Conservation (phyloP, 306 rosid species). For the Lathyrus sativus region DNA sequence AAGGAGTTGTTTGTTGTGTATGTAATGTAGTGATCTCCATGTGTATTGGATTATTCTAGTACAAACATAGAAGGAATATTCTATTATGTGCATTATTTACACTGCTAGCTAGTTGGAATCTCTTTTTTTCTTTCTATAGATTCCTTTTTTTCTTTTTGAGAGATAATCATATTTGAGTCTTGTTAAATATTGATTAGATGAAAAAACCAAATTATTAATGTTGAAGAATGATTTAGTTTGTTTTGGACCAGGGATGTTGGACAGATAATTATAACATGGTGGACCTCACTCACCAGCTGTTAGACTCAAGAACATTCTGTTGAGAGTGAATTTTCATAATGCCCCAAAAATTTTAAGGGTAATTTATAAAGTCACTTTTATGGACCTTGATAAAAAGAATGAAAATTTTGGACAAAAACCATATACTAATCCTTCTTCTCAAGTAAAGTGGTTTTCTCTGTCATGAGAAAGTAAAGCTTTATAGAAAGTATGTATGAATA, state of each 20-base stretch:
- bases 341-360: background rate
- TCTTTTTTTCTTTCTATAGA: too few species aligned
- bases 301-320: background rate
- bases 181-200: too few species aligned
- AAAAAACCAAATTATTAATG: background rate
- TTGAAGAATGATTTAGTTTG: background rate
- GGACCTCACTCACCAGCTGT: constrained; percentile 21
- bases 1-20: background rate
- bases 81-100: constrained; percentile 6
- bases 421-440: constrained; percentile 1
- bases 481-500: constrained; percentile 20
- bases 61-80: constrained; percentile 36
- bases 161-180: too few species aligned
- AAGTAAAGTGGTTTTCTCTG: constrained; percentile 20
- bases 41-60: constrained; percentile 17
- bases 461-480: constrained; percentile 32
- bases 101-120: constrained; percentile 38
- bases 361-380: background rate
- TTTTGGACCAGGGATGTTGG: background rate
- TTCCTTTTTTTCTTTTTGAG: too few species aligned
- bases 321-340: background rate
- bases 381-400: background rate
- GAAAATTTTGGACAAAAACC: background rate
- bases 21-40: constrained; percentile 4
- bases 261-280: constrained; percentile 29